Evolutionary conservation across 108 stramenopile genomes (phyloP).

Genomic region (Pseudonitzschia multiseries): DNA sequence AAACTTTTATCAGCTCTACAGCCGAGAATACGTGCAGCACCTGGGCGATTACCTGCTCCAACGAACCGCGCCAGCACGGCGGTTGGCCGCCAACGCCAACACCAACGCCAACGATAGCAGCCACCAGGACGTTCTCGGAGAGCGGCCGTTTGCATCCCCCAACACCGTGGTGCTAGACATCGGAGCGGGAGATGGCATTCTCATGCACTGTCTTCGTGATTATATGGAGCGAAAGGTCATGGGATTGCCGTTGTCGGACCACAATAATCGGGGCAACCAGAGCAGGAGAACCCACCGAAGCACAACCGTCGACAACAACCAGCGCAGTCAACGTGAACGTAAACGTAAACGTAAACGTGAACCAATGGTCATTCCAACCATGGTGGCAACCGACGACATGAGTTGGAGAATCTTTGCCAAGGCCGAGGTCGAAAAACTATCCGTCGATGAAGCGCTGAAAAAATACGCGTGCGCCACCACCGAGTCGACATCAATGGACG

Average conservation of each 20-base stretch:
- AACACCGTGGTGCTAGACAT: conserved; percentile 70
- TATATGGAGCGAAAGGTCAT: conserved; percentile 42
- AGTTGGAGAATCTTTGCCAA: conserved; percentile 65
- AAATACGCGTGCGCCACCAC: conserved; percentile 54
- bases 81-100: background rate
- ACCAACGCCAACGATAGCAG: conserved; percentile 1
- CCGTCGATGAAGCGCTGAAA: conserved; percentile 50
- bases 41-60: conserved; percentile 68
- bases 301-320: too few species aligned
- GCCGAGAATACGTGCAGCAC: conserved; percentile 64
- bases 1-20: conserved; percentile 81
- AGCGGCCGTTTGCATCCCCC: background rate
- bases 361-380: conserved; percentile 27
- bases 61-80: conserved; percentile 24
- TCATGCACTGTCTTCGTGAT: conserved; percentile 61
- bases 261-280: conserved; percentile 21
- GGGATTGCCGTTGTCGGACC: conserved; percentile 17
- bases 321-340: background rate
- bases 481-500: background rate
- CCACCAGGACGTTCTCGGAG: background rate
- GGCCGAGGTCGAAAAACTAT: conserved; percentile 57
- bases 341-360: background rate
- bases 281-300: too few species aligned
- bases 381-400: conserved; percentile 79
- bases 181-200: conserved; percentile 82